These are phyloP conservation scores for Aureobasidium mangrovei DNA, from an alignment of 2,329 filamentous ascomycete genomes.

Conservation along the genomic window DNA sequence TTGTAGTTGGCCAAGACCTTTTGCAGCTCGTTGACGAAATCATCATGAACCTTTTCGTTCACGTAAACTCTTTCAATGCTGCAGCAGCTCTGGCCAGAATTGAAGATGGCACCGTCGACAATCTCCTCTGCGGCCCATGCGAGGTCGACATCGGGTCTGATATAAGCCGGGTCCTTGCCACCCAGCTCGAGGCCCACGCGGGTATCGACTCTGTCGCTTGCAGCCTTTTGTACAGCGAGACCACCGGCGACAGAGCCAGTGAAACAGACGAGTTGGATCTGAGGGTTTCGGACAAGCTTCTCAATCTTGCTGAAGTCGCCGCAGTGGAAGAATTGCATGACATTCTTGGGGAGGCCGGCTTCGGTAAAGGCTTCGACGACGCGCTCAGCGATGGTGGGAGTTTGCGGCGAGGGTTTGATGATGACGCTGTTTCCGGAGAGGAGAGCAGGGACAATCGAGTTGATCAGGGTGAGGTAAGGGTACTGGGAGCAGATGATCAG, in stretches of 20 bases:
- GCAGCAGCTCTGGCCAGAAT: conserved; percentile 97
- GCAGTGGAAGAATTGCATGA: conserved; percentile 87
- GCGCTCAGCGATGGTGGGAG: conserved; percentile 83
- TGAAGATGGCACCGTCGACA: conserved; percentile 92
- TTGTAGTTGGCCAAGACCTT: conserved; percentile 70
- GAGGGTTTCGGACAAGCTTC: conserved; percentile 65
- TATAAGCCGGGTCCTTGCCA: conserved; percentile 89
- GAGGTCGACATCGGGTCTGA: conserved; percentile 76
- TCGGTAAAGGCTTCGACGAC: conserved; percentile 66
- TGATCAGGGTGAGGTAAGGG: conserved; percentile 86
- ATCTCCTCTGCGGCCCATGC: conserved; percentile 90
- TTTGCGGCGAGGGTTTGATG: conserved; percentile 90
- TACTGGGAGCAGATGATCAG: conserved; percentile 49
- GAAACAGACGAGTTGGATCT: conserved; percentile 78
- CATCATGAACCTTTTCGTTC: conserved; percentile 71
- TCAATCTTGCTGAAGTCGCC: conserved; percentile 71
- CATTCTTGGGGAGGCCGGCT: conserved; percentile 72
- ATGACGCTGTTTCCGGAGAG: conserved; percentile 86
- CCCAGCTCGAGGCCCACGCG: conserved; percentile 85
- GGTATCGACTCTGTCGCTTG: conserved; percentile 67
- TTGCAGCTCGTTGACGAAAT: conserved; percentile 70
- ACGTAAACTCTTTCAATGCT: conserved; percentile 89
- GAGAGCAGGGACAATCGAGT: conserved; percentile 85
- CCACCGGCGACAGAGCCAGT: conserved; percentile 88
- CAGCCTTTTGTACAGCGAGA: conserved; percentile 74